These are phyloP conservation scores for Helianthus tuberosus DNA, from an alignment of 129 eudicot genomes.

Conservation along the genomic window DNA sequence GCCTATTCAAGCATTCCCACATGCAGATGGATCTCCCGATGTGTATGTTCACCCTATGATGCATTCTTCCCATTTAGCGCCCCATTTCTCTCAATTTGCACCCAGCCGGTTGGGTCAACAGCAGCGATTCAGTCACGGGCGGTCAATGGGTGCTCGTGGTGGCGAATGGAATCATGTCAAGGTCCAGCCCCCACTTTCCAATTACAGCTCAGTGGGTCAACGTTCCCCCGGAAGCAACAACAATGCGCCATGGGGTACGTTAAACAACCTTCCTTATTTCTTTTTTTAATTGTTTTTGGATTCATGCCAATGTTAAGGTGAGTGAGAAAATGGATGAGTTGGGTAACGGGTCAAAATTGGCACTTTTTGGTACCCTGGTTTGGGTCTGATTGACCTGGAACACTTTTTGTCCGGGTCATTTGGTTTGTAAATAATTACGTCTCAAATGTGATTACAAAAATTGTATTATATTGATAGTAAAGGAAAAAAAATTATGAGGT, in stretches of 20 bases:
- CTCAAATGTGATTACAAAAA: too few relatives aligned
- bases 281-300: background rate
- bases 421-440: background rate
- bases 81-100: conserved; percentile 65
- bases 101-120: conserved; percentile 87
- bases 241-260: conserved; percentile 70
- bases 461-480: background rate
- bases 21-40: conserved; percentile 51
- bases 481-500: background rate
- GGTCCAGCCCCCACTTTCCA: conserved; percentile 53
- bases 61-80: conserved; percentile 54
- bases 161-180: conserved; percentile 68
- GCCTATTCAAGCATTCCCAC: conserved; percentile 62
- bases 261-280: conserved; percentile 3
- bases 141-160: conserved; percentile 56
- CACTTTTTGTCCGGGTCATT: background rate
- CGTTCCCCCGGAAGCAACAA: conserved; percentile 64
- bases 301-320: background rate
- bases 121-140: conserved; percentile 61
- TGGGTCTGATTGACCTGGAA: background rate
- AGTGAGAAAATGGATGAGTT: background rate
- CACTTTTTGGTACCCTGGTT: background rate
- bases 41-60: conserved; percentile 51
- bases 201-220: conserved; percentile 63
- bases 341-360: background rate